Conservation (phyloP, 371 early-diverging fungal genomes). For the Umbelopsis sp. region DNA sequence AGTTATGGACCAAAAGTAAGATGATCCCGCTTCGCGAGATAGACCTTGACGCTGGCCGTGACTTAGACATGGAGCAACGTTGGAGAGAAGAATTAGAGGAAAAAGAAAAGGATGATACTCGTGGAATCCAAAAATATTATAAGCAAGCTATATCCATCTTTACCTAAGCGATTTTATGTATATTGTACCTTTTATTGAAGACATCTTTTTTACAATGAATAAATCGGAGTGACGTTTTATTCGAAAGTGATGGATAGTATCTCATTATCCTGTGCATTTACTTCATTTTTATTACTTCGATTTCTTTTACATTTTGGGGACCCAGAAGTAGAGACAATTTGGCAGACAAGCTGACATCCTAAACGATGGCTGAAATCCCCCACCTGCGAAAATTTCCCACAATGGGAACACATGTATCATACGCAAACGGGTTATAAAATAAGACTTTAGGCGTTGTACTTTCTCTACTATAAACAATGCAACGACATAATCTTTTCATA, state of each 20-base stretch:
- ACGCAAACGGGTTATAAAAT: neutral
- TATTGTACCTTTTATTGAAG: neutral
- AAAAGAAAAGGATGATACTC: neutral
- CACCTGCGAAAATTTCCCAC: neutral
- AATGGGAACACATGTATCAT: neutral
- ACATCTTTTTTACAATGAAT: too few relatives aligned
- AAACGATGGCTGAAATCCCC: too few relatives aligned
- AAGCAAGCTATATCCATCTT: neutral
- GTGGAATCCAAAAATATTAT: neutral
- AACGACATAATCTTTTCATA: slow-evolving; percentile 52
- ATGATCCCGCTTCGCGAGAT: slow-evolving; percentile 42
- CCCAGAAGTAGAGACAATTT: too few relatives aligned
- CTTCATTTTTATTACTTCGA: too few relatives aligned
- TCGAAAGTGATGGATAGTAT: too few relatives aligned
- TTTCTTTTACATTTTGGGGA: too few relatives aligned
- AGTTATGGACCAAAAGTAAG: slow-evolving; percentile 39
- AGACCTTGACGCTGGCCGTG: slow-evolving; percentile 43
- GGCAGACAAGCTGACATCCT: too few relatives aligned
- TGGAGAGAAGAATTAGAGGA: neutral
- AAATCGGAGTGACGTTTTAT: too few relatives aligned
- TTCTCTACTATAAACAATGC: slow-evolving; percentile 7
- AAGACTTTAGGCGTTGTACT: neutral
- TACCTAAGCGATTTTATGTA: neutral
- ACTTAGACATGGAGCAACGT: neutral
- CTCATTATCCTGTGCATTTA: too few relatives aligned